A percentile compares a stretch with the other conserved stretches of the same genome.
These are phyloP conservation scores for Conidiobolus incongruus DNA, from an alignment of 371 early-diverging fungal genomes.

Conservation along the genomic window DNA sequence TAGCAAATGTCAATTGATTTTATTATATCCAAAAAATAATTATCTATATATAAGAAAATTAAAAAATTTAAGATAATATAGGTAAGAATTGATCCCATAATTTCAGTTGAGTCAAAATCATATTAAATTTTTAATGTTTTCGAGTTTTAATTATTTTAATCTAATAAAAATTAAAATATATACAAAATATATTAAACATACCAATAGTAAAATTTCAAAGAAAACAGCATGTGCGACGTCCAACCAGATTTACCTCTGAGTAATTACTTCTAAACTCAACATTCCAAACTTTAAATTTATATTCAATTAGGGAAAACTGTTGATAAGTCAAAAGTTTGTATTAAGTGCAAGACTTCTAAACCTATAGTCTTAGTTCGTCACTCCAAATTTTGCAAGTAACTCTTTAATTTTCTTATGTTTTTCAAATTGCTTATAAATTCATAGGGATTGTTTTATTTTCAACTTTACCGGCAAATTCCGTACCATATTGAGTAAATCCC, in stretches of 20 bases:
- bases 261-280: background rate
- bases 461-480: conserved; percentile 1
- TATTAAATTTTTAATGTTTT: too few species aligned
- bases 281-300: background rate
- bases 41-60: too few species aligned
- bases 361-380: background rate
- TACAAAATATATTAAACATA: too few species aligned
- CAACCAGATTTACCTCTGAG: background rate
- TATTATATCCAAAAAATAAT: too few species aligned
- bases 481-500: background rate
- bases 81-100: too few species aligned
- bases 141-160: too few species aligned
- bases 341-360: background rate
- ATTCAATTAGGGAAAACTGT: background rate
- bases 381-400: background rate
- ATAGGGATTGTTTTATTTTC: conserved; percentile 1
- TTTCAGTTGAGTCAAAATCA: too few species aligned
- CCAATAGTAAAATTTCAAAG: too few species aligned
- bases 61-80: too few species aligned
- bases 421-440: background rate
- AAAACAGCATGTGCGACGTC: conserved; percentile 9
- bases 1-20: too few species aligned
- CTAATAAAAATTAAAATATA: too few species aligned
- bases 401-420: too few species aligned
- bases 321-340: background rate